phyloP scores from a whole-genome alignment of 148 eudicot species.

The Chenopodium album region DNA sequence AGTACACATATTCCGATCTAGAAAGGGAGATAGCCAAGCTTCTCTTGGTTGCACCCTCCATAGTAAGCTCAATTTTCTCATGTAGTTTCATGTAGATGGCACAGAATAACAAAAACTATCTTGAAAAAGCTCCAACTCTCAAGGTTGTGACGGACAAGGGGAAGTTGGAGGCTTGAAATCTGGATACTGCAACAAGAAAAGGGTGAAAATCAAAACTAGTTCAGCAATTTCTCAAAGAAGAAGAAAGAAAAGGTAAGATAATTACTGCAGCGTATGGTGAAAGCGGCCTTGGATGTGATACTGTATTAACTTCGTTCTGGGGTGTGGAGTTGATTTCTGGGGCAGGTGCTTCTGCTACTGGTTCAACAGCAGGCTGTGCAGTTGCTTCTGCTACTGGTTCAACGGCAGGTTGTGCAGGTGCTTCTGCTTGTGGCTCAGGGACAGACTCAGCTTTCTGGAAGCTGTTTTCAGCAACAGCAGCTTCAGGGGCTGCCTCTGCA shows the following conservation, averaged over 20 bases:
- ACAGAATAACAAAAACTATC: background rate
- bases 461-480: slow-evolving; percentile 9
- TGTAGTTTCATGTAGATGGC: slow-evolving; percentile 1
- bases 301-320: slow-evolving; percentile 49
- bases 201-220: background rate
- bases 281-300: slow-evolving; percentile 55
- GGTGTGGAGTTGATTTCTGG: slow-evolving; percentile 59
- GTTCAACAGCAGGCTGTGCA: slow-evolving; percentile 29
- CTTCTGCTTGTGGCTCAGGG: slow-evolving; percentile 45
- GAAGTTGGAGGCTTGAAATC: slow-evolving; percentile 95
- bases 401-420: slow-evolving; percentile 20
- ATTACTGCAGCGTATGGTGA: slow-evolving; percentile 84
- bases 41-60: slow-evolving; percentile 3
- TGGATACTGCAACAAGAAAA: slow-evolving; percentile 71
- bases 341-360: slow-evolving; percentile 25
- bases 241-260: background rate
- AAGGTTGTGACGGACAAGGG: slow-evolving; percentile 80
- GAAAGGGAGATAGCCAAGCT: background rate
- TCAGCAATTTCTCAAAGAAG: background rate
- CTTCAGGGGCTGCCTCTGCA: slow-evolving; percentile 41
- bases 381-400: slow-evolving; percentile 32
- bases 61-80: background rate
- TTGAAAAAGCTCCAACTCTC: slow-evolving; percentile 1
- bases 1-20: background rate
- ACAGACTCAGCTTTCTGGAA: slow-evolving; percentile 25